phyloP scores from a whole-genome alignment of 345 rosid species.

The Dovyalis caffra region DNA sequence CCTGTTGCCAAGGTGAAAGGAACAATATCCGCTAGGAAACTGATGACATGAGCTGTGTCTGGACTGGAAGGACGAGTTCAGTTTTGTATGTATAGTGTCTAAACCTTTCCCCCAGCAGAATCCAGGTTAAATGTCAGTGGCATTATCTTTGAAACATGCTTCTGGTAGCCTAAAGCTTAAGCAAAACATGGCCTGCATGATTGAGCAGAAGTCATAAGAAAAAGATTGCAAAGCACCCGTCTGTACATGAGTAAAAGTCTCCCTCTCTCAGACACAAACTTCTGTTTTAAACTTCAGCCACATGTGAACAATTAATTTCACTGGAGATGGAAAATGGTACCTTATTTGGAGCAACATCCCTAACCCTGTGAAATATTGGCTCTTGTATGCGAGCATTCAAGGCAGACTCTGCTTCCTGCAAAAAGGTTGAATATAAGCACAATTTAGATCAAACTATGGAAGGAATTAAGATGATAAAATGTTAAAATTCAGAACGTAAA shows the following conservation, averaged over 20 bases:
- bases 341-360: slow-evolving; percentile 99
- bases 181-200: slow-evolving; percentile 90
- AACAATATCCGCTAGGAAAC: not conserved
- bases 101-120: slow-evolving; percentile 8
- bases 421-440: not conserved
- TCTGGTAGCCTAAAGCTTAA: slow-evolving; percentile 87
- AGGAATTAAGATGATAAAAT: not conserved
- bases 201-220: not conserved
- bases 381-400: slow-evolving; percentile 55
- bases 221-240: not conserved
- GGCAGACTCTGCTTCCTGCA: slow-evolving; percentile 76
- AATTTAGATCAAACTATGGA: not conserved
- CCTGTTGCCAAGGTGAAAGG: too few relatives aligned
- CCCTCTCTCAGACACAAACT: too few relatives aligned
- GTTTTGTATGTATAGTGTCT: not conserved
- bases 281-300: not conserved
- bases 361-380: slow-evolving; percentile 68
- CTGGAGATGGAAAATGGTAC: slow-evolving; percentile 28
- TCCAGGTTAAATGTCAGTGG: not conserved
- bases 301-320: not conserved
- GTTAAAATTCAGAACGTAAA: not conserved
- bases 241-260: not conserved
- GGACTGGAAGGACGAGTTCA: not conserved
- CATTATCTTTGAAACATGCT: slow-evolving; percentile 57
- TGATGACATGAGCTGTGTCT: not conserved